phyloP scores from a whole-genome alignment of 23 red algal species.

The Porphyridium purpureum region DNA sequence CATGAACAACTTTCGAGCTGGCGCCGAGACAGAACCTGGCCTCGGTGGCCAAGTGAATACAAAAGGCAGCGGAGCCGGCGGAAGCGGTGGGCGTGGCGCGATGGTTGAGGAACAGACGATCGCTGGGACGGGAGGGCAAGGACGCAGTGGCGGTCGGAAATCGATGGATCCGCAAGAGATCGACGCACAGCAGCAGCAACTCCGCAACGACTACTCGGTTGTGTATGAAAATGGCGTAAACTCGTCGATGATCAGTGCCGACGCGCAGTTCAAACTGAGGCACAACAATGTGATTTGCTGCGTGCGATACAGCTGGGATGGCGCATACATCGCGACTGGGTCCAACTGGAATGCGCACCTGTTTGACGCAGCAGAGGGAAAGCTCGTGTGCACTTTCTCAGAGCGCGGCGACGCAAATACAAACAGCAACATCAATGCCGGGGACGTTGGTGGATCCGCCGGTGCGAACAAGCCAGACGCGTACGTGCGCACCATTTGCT shows the following conservation, averaged over 20 bases:
- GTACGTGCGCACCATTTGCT: constrained; percentile 77
- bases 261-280: neutral
- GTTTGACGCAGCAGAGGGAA: constrained; percentile 52
- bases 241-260: neutral
- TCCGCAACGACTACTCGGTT: constrained; percentile 1
- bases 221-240: neutral
- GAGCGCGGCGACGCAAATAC: neutral
- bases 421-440: too few relatives aligned
- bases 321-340: constrained; percentile 58
- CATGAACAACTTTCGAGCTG: too few relatives aligned
- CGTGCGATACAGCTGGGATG: constrained; percentile 83
- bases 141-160: too few relatives aligned
- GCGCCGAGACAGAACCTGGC: too few relatives aligned
- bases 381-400: constrained; percentile 28
- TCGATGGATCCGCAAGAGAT: too few relatives aligned
- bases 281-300: constrained; percentile 69
- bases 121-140: too few relatives aligned
- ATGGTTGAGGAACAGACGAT: too few relatives aligned
- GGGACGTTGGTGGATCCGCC: neutral
- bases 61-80: too few relatives aligned
- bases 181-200: too few relatives aligned
- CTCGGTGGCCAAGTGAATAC: too few relatives aligned
- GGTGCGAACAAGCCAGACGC: constrained; percentile 7
- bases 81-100: too few relatives aligned
- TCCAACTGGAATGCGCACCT: constrained; percentile 63